A percentile compares a stretch with the other conserved stretches of the same genome.
Evolutionary conservation across 148 eudicot species (phyloP).

Genomic region (Diospyros lotus): DNA sequence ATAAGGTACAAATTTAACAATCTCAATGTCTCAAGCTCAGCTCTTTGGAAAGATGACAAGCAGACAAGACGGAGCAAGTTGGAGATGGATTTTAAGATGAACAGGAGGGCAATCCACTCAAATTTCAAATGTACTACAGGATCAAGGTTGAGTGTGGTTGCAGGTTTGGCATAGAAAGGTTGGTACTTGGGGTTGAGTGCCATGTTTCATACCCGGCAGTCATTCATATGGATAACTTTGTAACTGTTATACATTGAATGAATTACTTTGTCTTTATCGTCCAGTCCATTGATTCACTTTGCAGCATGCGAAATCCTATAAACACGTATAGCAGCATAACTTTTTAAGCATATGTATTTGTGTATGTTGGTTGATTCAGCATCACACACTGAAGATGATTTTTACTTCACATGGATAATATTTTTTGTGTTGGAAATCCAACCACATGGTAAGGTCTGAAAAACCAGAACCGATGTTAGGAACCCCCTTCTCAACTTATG

Average conservation of each 20-base stretch:
- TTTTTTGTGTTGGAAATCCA: not conserved
- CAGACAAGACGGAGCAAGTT: not conserved
- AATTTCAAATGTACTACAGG: not conserved
- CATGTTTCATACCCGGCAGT: not conserved
- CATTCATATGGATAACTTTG: not conserved
- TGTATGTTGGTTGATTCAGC: not conserved
- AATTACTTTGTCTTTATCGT: not conserved
- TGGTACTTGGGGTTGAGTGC: not conserved
- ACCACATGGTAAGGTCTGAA: not conserved
- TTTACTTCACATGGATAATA: not conserved
- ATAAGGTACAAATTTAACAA: not conserved
- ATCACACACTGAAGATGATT: not conserved
- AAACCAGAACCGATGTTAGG: not conserved
- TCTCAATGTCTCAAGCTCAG: not conserved
- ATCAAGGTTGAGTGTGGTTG: not conserved
- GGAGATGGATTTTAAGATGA: not conserved
- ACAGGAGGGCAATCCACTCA: not conserved
- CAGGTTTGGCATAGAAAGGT: not conserved
- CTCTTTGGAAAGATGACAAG: not conserved
- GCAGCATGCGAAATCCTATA: too few species aligned
- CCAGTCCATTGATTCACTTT: not conserved
- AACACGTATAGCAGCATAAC: too few species aligned
- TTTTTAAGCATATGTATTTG: too few species aligned
- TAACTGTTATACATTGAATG: not conserved
- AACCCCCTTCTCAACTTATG: not conserved